Conservation (phyloP, 352 stramenopile genomes). For the Phytophthora brassicae region DNA sequence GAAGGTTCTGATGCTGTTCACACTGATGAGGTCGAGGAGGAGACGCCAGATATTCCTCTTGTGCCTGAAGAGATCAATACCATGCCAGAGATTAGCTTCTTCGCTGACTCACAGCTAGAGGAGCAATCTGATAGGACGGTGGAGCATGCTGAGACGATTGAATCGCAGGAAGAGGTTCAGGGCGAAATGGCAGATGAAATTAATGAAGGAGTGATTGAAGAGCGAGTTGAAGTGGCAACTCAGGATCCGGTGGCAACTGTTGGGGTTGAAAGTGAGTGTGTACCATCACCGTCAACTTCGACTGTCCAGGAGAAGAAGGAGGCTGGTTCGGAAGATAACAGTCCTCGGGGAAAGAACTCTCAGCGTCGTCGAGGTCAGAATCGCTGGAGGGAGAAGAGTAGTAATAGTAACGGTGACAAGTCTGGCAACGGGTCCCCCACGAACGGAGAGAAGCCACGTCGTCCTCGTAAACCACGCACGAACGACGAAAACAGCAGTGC, state of each 20-base stretch:
- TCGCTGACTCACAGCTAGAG: conserved; percentile 72
- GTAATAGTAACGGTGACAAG: conserved; percentile 38
- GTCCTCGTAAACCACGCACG: conserved; percentile 28
- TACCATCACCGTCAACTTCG: conserved; percentile 28
- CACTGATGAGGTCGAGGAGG: not conserved
- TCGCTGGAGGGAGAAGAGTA: conserved; percentile 42
- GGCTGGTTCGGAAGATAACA: conserved; percentile 13
- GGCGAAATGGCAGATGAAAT: conserved; percentile 11
- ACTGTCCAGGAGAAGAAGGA: conserved; percentile 31
- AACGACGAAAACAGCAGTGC: conserved; percentile 31
- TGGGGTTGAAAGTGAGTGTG: conserved; percentile 21
- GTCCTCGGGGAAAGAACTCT: conserved; percentile 27
- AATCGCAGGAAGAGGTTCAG: conserved; percentile 8
- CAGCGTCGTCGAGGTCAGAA: conserved; percentile 39
- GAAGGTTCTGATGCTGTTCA: conserved; percentile 8
- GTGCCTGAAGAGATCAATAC: conserved; percentile 40
- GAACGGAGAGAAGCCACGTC: conserved; percentile 36
- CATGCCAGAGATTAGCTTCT: conserved; percentile 83
- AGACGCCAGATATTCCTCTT: conserved; percentile 14
- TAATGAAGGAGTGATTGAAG: conserved; percentile 11
- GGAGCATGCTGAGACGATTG: conserved; percentile 3
- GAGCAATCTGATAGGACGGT: conserved; percentile 15
- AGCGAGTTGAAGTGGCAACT: conserved; percentile 14
- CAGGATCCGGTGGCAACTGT: conserved; percentile 42
- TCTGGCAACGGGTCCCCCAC: conserved; percentile 30